phyloP scores from a whole-genome alignment of 805 yeast genomes.

The Candida vartiovaarae region DNA sequence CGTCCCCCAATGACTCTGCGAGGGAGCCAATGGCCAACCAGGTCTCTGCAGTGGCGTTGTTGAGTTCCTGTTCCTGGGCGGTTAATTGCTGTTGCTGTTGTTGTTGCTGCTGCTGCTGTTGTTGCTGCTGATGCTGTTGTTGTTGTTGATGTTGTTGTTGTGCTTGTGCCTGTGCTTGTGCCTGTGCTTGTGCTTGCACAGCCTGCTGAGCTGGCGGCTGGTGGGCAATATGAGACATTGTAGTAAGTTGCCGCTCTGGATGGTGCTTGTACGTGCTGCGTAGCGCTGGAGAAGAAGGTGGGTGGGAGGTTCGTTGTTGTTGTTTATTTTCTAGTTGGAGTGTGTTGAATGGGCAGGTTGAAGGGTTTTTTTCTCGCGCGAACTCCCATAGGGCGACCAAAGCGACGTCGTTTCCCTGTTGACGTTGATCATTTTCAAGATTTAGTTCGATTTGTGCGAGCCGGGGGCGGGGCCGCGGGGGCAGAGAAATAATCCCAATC shows the following conservation, averaged over 20 bases:
- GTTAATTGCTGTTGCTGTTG: slow-evolving; percentile 24
- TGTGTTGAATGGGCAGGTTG: no score
- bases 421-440: no score
- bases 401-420: no score
- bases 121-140: slow-evolving; percentile 1
- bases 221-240: no score
- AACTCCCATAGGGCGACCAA: no score
- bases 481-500: no score
- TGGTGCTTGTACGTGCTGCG: not conserved
- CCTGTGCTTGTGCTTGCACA: not conserved
- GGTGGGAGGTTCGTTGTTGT: no score
- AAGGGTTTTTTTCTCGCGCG: no score
- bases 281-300: not conserved
- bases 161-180: not conserved
- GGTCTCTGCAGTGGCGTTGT: slow-evolving; percentile 63
- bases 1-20: slow-evolving; percentile 85
- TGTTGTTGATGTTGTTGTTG: slow-evolving; percentile 2
- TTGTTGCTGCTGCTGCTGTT: not conserved
- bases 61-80: slow-evolving; percentile 27
- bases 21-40: slow-evolving; percentile 87
- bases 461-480: no score
- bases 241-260: not conserved
- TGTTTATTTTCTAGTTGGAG: no score
- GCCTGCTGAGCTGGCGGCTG: slow-evolving; percentile 1
- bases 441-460: no score